Conservation (phyloP, 2,329 filamentous ascomycete genomes). For the Colletotrichum sojae region DNA sequence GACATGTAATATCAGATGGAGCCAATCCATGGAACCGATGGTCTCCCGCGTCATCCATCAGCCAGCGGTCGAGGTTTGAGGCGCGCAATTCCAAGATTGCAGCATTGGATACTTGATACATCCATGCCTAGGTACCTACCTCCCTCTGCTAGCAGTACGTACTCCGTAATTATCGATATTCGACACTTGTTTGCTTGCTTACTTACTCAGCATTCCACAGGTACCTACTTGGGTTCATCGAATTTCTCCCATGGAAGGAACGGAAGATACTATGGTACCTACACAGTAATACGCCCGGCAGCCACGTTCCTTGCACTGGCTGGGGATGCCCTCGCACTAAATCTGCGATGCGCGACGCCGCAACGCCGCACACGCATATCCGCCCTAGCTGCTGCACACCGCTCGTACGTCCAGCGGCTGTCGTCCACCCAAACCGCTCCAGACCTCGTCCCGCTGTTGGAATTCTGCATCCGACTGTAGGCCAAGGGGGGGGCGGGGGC, state of each 20-base stretch:
- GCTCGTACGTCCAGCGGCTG: slow-evolving; percentile 26
- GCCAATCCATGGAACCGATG: neutral
- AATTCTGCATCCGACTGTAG: slow-evolving; percentile 32
- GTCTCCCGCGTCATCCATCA: slow-evolving; percentile 9
- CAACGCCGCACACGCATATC: slow-evolving; percentile 41
- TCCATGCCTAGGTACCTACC: too few relatives aligned
- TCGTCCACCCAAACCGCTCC: slow-evolving; percentile 28
- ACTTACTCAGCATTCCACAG: too few relatives aligned
- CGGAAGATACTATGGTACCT: too few relatives aligned
- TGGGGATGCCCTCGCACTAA: slow-evolving; percentile 39
- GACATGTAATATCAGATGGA: too few relatives aligned
- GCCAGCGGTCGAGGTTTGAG: too few relatives aligned
- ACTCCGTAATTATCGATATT: too few relatives aligned
- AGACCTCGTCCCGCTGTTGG: slow-evolving; percentile 25
- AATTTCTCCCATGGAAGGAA: slow-evolving; percentile 12
- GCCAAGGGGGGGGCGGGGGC: slow-evolving; percentile 30
- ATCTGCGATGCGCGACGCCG: slow-evolving; percentile 32
- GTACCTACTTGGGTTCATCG: slow-evolving; percentile 21
- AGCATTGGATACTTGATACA: too few relatives aligned
- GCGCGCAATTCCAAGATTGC: too few relatives aligned
- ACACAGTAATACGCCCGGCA: slow-evolving; percentile 5
- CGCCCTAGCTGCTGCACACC: slow-evolving; percentile 40
- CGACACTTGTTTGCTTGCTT: too few relatives aligned
- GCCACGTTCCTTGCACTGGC: slow-evolving; percentile 40
- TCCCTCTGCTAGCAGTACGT: too few relatives aligned